Conservation (phyloP, 371 early-diverging fungal genomes). For the Apophysomyces sp. region DNA sequence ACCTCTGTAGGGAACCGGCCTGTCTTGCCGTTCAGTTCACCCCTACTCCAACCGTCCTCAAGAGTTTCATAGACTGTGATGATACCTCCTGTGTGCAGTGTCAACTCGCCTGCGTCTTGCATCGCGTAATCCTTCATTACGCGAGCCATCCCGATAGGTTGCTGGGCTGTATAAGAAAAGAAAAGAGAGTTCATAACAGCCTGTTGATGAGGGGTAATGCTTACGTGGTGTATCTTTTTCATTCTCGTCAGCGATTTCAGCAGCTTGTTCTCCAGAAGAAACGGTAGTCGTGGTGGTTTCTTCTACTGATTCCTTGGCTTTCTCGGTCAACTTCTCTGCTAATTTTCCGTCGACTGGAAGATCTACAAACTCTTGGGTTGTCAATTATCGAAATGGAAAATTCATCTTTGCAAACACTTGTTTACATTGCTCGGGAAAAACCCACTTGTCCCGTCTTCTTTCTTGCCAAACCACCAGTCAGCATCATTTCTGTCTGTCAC, state of each 20-base stretch:
- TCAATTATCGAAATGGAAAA: neutral
- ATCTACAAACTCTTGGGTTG: constrained; percentile 22
- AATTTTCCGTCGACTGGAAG: constrained; percentile 3
- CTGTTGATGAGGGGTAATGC: neutral
- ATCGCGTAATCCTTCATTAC: constrained; percentile 72
- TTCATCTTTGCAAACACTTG: neutral
- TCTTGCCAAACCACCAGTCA: constrained; percentile 66
- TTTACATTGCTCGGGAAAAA: constrained; percentile 69
- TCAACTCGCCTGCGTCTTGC: constrained; percentile 65
- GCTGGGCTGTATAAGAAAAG: constrained; percentile 10
- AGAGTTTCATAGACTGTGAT: constrained; percentile 62
- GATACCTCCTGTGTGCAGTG: constrained; percentile 64
- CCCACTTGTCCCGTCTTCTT: constrained; percentile 43
- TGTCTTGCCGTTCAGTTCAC: constrained; percentile 65
- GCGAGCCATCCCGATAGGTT: constrained; percentile 52
- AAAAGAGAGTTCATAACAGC: neutral
- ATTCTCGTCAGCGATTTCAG: constrained; percentile 6
- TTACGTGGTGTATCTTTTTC: constrained; percentile 3
- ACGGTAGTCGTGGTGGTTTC: neutral
- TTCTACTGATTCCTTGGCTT: neutral
- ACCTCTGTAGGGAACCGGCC: constrained; percentile 73
- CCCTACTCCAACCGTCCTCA: constrained; percentile 72
- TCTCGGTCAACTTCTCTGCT: neutral
- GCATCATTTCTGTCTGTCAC: constrained; percentile 50
- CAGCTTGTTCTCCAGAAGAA: constrained; percentile 1